phyloP scores from a whole-genome alignment of 164 flowering plant species.

The Chimonanthus praecox region DNA sequence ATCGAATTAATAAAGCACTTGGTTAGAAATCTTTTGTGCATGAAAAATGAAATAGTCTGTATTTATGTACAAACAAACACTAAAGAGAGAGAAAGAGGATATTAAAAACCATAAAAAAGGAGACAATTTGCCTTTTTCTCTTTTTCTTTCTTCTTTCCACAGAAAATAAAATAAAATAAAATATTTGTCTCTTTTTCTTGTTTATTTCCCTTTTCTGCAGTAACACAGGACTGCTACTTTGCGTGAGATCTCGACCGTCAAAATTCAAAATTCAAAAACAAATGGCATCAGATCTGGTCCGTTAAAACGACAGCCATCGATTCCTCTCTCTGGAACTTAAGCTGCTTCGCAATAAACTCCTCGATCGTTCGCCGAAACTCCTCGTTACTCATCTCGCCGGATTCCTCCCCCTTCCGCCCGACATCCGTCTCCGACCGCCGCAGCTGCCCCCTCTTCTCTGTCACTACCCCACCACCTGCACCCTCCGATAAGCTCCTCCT shows the following conservation, averaged over 20 bases:
- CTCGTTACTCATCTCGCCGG: slow-evolving; percentile 26
- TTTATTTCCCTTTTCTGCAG: too few relatives aligned
- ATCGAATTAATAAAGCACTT: background rate
- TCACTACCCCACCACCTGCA: background rate
- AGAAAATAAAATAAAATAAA: background rate
- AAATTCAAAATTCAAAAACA: too few relatives aligned
- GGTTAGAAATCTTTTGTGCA: too few relatives aligned
- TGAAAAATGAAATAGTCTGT: too few relatives aligned
- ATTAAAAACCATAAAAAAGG: background rate
- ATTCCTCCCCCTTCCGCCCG: background rate
- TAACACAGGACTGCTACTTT: too few relatives aligned
- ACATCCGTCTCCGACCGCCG: slow-evolving; percentile 53
- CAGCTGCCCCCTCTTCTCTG: slow-evolving; percentile 12
- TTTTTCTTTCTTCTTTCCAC: background rate
- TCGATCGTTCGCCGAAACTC: slow-evolving; percentile 36
- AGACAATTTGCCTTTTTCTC: background rate
- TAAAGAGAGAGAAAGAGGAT: background rate
- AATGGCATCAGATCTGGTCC: slow-evolving; percentile 4
- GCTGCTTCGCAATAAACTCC: slow-evolving; percentile 32
- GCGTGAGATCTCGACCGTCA: too few relatives aligned
- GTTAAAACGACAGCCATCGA: slow-evolving; percentile 25
- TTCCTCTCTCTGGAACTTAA: slow-evolving; percentile 25
- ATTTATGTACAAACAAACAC: too few relatives aligned
- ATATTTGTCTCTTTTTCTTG: background rate
- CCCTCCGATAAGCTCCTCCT: slow-evolving; percentile 45